Evolutionary conservation across 2,329 filamentous ascomycete genomes (phyloP), one percentile per base, ranked within the genome.

Genomic region (Calonectria leucothoes): DNA sequence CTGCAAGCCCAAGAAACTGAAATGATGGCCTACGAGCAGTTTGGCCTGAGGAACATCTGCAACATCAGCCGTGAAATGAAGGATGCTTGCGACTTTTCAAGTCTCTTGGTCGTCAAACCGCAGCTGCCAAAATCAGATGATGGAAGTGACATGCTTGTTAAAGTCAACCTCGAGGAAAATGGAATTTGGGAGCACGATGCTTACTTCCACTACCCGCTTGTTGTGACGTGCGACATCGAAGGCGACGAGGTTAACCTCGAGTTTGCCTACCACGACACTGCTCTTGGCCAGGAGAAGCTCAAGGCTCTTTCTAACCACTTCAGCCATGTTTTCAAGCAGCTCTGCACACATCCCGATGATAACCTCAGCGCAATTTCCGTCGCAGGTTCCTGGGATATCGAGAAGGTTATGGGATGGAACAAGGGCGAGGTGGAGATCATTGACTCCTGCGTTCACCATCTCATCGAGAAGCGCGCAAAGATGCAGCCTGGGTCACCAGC

Each of bases 21-120:
- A 23, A 73, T 76, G 70, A 67, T 75, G 6, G n/a, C 66, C 10
- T 71, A 52, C 23, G 73, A 76, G 39, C 74, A 77, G 10, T 69
- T 66, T 10, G 76, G 76, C 3, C 35, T 77, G 8, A 72, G 71
- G 4, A 72, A 73, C 15, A 81, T 81, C 39, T 72, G 74, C 29
- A 72, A 63, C 25, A 45, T 76, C 1, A 69, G 65, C 39, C 15
- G 55, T 11, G 68, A 66, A 5, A 42, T 39, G 3, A 57, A 31
- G n/a, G 55, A 48, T 6, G 57, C 42, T 20, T 72, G 70, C 14
- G 48, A 69, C 15, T 61, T 72, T 10, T 52, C 48, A 37, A 73
- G 7, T n/a, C 59, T 29, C 70, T 71, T 42, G 74, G 75, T 67
- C 29, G 27, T 12, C 64, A 63, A 6, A n/a, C 81, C 12, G 57